Evolutionary conservation across 176 grass and related monocot species (phyloP), one percentile per base, ranked within the genome.

Genomic region (Secale cereale): DNA sequence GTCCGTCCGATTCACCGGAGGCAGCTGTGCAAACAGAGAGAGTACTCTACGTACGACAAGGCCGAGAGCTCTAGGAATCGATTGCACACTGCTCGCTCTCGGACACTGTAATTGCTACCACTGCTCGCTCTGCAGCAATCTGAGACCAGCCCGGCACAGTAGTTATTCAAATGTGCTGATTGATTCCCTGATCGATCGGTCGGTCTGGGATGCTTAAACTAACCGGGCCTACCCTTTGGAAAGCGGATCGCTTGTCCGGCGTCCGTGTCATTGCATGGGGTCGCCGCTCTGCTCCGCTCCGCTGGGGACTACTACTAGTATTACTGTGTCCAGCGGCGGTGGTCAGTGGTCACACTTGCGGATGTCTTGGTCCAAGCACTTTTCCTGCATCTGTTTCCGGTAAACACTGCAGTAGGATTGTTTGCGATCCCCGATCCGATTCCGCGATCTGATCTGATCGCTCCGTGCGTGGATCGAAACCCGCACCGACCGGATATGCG

Each of bases 211-310:
- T 76, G 79, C 43, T 69, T 81, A 87, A 79, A 76, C 46, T 83
- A 73, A 71, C 19, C 26, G 66, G 56, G 23, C 32, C 30, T 22
- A 30, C 25, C 37, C 9, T 40, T n/a, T n/a, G n/a, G n/a, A 83
- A 86, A 90, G 74, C 8, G 7, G 80, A 79, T 75, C 43, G 74
- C 66, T 83, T 74, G 84, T 74, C 79, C 45, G 8, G 80, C 43
- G 43, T 32, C 33, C 9, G 7, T 79, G 83, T 78, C 31, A n/a
- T n/a, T n/a, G n/a, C n/a, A n/a, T n/a, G n/a, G n/a, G n/a, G n/a
- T n/a, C 30, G 8, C 22, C 3, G 45, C 14, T 12, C 40, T 12
- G 43, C 48, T 52, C 48, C 16, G 48, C 36, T 52, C 48, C 16
- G 48, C 36, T 15, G 85, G 45, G 70, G 31, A 66, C 25, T 23